Evolutionary conservation across 1,139 yeast genomes (phyloP).

Genomic region (Candida pseudoviswanathii): DNA sequence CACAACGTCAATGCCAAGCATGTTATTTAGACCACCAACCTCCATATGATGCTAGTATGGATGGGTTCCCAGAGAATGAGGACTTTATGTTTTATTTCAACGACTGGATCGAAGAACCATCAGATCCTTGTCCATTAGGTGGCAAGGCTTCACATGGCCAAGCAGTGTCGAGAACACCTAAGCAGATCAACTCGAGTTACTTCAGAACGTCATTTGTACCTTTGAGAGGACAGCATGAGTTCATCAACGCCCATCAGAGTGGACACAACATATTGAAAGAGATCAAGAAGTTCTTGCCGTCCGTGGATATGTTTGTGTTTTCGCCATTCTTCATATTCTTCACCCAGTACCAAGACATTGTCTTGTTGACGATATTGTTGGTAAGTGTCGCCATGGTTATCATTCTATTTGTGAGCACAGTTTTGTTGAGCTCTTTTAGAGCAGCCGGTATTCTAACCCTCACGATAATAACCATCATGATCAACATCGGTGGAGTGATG

Average conservation of each 20-base stretch:
- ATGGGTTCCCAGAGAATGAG: constrained; percentile 74
- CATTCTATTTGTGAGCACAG: constrained; percentile 55
- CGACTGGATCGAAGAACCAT: constrained; percentile 82
- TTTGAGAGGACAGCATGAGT: constrained; percentile 79
- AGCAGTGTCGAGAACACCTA: constrained; percentile 48
- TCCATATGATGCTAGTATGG: constrained; percentile 73
- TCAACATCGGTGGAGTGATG: constrained; percentile 81
- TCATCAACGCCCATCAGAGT: constrained; percentile 75
- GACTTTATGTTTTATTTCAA: constrained; percentile 70
- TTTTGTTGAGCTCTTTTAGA: constrained; percentile 67
- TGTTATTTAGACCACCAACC: constrained; percentile 63
- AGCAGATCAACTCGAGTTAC: constrained; percentile 55
- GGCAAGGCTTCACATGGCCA: constrained; percentile 90
- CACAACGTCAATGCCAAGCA: constrained; percentile 71
- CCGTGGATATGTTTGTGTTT: constrained; percentile 74
- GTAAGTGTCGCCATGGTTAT: constrained; percentile 57
- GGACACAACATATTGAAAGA: constrained; percentile 71
- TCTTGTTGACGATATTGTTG: constrained; percentile 56
- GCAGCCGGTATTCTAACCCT: constrained; percentile 58
- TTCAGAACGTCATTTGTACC: constrained; percentile 85
- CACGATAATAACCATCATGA: constrained; percentile 65
- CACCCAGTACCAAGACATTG: constrained; percentile 77
- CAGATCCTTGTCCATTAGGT: constrained; percentile 93
- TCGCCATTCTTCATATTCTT: constrained; percentile 92
- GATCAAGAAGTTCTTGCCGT: constrained; percentile 43